phyloP scores from a whole-genome alignment of 2,329 filamentous ascomycete species.

The Coniochaeta hoffmannii region DNA sequence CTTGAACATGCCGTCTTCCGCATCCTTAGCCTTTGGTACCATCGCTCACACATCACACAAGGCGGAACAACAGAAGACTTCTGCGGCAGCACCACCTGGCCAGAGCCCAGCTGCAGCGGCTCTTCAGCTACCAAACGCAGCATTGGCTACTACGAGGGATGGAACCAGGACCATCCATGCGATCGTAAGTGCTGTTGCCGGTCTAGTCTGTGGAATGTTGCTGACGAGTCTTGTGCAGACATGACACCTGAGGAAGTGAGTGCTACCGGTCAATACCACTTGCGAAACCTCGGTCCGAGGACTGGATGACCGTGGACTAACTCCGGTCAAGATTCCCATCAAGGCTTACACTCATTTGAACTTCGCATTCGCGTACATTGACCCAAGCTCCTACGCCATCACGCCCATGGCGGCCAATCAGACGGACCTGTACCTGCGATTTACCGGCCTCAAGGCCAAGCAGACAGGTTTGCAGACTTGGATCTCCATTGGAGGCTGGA shows the following conservation, averaged over 20 bases:
- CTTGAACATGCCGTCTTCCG: too few species aligned
- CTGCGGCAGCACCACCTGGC: slow-evolving; percentile 15
- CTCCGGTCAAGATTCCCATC: neutral
- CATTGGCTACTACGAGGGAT: slow-evolving; percentile 14
- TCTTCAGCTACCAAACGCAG: slow-evolving; percentile 18
- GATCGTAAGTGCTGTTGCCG: neutral
- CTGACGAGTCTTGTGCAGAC: neutral
- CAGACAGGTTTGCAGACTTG: slow-evolving; percentile 17
- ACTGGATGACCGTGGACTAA: too few species aligned
- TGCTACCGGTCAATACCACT: neutral
- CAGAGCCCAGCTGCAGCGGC: slow-evolving; percentile 7
- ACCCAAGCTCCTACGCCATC: slow-evolving; percentile 14
- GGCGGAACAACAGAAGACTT: slow-evolving; percentile 22
- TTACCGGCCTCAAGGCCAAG: slow-evolving; percentile 14
- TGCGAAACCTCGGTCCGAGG: too few species aligned
- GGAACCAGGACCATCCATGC: slow-evolving; percentile 3
- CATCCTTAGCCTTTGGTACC: too few species aligned
- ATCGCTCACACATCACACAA: neutral
- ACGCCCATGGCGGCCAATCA: slow-evolving; percentile 8
- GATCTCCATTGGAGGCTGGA: slow-evolving; percentile 26
- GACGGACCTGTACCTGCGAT: slow-evolving; percentile 11
- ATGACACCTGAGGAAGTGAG: neutral
- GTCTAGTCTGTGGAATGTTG: neutral
- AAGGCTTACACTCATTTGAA: slow-evolving; percentile 17
- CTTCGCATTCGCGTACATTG: slow-evolving; percentile 19